Evolutionary conservation across 2,329 filamentous ascomycete genomes (phyloP), one percentile per base, ranked within the genome.

Genomic region (Grosmannia huntii): DNA sequence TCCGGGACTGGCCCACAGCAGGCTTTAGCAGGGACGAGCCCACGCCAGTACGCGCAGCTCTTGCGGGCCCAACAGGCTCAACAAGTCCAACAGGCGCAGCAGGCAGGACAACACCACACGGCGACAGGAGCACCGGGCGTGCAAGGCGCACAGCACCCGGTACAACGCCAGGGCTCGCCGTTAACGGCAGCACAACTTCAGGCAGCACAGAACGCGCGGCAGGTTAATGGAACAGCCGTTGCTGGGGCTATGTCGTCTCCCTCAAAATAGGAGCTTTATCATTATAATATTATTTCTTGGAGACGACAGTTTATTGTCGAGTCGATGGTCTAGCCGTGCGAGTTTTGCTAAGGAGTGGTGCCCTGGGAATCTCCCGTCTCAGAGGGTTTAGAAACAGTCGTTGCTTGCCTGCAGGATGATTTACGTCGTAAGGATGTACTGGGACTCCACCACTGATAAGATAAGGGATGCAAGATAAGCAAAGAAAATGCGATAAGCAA

Each of bases 11-110:
- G 72, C 5, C 72, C 72, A 9, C 75, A 79, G 61, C 69, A 76
- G 16, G 73, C 74, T 21, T 73, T 79, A 54, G 69, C 73, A 1
- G 71, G 73, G 21, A 76, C 76, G 1, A 80, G 77, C 59, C 80
- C 80, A 31, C 79, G 83, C 48, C 80, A 83, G 61, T 83, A 83
- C 64, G 80, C 80, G 1, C 79, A 81, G 58, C 70, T 83, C 38
- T 73, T 83, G 10, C 70, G 80, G 51, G 78, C 80, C 46, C 80
- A 83, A 63, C 80, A 82, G 48, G 66, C 67, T 1, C 56, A 58
- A 16, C 56, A 16, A 54, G 48, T 55, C 12, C 57, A 52, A 14
- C 61, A 82, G 65, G 79, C 79, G 1, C 79, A 80, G 56, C 69
- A 82, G 44, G 72, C 31, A 4, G 41, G 81, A 9, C 70, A 79